Evolutionary conservation across 2,329 filamentous ascomycete species (phyloP), one percentile per base, ranked within the genome.

Genomic region (Cladosporium colombiae): DNA sequence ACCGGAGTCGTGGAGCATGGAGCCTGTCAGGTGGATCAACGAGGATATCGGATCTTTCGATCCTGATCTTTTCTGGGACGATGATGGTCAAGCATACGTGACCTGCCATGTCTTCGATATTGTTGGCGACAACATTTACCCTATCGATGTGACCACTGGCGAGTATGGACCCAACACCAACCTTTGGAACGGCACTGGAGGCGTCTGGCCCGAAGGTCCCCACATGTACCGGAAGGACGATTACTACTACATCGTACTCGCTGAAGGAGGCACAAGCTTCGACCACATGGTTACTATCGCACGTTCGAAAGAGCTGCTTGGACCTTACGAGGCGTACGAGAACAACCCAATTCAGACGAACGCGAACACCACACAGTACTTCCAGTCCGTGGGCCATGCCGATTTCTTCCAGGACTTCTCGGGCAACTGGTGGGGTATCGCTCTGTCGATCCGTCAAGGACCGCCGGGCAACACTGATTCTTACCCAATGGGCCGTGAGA

Each of bases 401-500:
- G 85, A 88, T 67, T 67, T 87, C 2, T 86, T 88, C 66, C 81
- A 85, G 57, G 85, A 87, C 65, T 68, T 68, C 0, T 40, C 69
- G 0, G 83, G 81, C 0, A 80, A 83, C 33, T 87, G 85, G 85
- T 86, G 84, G 84, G 81, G 78, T 0, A 76, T 82, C 5, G 78
- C 79, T 1, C 73, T 87, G 1, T 77, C 81, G 0, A 83, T 81
- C 0, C 77, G 84, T 1, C 78, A 77, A 18, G 82, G 80, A 0
- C 78, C 61, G 10, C 61, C 80, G 0, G 74, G 74, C 18, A 83
- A 74, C 68, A 68, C 71, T 31, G 74, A 76, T 23, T 63, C 61
- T 5, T 85, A 82, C 68, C 82, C 83, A 0, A 85, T 86, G 84
- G 85, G 84, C 1, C 77, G 85, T 11, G 85, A 88, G 71, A 81